Percentiles rank a stretch among this genome's conserved stretches.
phyloP scores from a whole-genome alignment of 345 rosid genomes.

The Theobroma cacao region DNA sequence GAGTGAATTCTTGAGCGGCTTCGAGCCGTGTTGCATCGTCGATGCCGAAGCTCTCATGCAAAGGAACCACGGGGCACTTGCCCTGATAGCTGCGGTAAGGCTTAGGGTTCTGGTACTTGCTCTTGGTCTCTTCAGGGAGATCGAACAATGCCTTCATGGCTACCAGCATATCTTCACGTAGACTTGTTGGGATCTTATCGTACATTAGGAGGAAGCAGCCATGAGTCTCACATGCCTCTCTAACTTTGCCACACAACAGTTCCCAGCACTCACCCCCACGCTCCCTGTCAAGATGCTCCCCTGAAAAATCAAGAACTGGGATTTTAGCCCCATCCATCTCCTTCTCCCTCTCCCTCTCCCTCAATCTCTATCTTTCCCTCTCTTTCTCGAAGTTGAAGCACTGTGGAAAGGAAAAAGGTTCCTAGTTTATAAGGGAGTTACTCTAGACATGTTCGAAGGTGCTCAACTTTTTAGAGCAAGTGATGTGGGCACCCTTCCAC shows the following conservation, averaged over 20 bases:
- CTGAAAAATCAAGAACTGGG: slow-evolving; percentile 5
- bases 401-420: background rate
- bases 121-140: slow-evolving; percentile 11
- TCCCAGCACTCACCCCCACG: background rate
- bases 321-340: background rate
- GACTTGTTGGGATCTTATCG: slow-evolving; percentile 1
- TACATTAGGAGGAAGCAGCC: background rate
- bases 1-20: slow-evolving; percentile 4
- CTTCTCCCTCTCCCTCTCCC: background rate
- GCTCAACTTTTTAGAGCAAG: background rate
- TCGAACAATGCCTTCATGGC: slow-evolving; percentile 8
- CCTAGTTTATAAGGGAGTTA: background rate
- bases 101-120: slow-evolving; percentile 6
- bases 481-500: background rate
- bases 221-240: slow-evolving; percentile 9
- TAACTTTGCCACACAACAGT: background rate
- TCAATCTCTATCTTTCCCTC: background rate
- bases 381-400: background rate
- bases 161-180: slow-evolving; percentile 6
- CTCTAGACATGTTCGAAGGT: background rate
- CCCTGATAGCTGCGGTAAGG: slow-evolving; percentile 1
- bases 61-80: slow-evolving; percentile 4
- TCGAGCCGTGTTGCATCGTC: background rate
- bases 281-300: background rate
- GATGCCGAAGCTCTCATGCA: slow-evolving; percentile 17